Conservation (phyloP, 2,329 filamentous ascomycete genomes). For the Botryotinia convoluta region DNA sequence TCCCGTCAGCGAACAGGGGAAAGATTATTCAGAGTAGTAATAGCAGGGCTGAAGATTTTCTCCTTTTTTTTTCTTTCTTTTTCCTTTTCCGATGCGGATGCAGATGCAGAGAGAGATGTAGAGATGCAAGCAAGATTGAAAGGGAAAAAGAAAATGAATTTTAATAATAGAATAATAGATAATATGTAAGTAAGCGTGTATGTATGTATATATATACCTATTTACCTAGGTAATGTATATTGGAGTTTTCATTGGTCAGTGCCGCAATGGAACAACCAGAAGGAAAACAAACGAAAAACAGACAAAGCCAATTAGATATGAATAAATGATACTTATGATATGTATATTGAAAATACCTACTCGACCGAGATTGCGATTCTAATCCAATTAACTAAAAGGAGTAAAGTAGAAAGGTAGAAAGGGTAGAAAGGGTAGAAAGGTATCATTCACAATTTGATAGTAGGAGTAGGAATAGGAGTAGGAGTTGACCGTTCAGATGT, state of each 20-base stretch:
- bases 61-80: background rate
- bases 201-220: background rate
- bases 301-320: background rate
- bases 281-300: background rate
- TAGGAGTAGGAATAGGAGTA: background rate
- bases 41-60: conserved; percentile 17
- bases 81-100: background rate
- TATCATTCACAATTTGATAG: background rate
- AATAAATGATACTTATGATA: too few relatives aligned
- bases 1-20: conserved; percentile 7
- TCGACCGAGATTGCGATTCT: background rate
- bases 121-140: background rate
- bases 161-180: background rate
- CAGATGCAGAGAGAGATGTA: background rate
- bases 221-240: background rate
- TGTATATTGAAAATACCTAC: background rate
- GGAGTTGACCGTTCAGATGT: background rate
- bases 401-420: background rate
- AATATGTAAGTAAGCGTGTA: background rate
- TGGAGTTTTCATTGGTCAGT: background rate
- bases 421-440: background rate
- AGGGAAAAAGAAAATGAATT: background rate
- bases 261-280: background rate
- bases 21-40: conserved; percentile 5
- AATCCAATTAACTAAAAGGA: background rate